Conservation (phyloP, 805 yeast species). For the Lipomyces kockii region DNA sequence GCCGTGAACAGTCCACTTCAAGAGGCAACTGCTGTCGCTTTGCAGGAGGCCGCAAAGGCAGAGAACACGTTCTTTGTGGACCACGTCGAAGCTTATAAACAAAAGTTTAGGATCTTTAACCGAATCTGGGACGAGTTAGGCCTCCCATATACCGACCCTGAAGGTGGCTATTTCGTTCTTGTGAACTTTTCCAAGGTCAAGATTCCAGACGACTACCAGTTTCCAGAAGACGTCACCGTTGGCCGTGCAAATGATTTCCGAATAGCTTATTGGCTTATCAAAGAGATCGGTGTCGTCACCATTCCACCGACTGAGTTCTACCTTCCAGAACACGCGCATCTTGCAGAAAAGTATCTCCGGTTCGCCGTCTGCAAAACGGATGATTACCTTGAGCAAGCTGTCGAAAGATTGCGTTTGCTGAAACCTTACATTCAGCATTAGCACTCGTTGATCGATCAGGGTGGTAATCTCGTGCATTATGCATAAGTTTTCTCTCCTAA, state of each 20-base stretch:
- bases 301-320: constrained; percentile 98
- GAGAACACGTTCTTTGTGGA: constrained; percentile 67
- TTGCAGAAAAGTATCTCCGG: constrained; percentile 83
- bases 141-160: constrained; percentile 86
- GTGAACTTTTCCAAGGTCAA: constrained; percentile 85
- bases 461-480: not conserved
- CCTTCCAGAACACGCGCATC: constrained; percentile 67
- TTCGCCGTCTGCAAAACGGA: constrained; percentile 98
- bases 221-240: constrained; percentile 68
- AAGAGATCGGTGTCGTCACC: constrained; percentile 90
- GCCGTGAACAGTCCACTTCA: constrained; percentile 90
- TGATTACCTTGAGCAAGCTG: constrained; percentile 77
- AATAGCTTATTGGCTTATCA: constrained; percentile 89
- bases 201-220: constrained; percentile 72
- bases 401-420: constrained; percentile 68
- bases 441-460: not conserved
- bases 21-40: constrained; percentile 84
- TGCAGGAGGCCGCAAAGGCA: constrained; percentile 57
- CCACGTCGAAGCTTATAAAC: constrained; percentile 68
- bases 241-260: constrained; percentile 81
- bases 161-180: constrained; percentile 90
- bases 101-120: constrained; percentile 75
- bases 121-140: constrained; percentile 82
- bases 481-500: not conserved
- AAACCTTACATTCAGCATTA: constrained; percentile 58